Conservation (phyloP, 306 rosid species). For the Mucuna pruriens region DNA sequence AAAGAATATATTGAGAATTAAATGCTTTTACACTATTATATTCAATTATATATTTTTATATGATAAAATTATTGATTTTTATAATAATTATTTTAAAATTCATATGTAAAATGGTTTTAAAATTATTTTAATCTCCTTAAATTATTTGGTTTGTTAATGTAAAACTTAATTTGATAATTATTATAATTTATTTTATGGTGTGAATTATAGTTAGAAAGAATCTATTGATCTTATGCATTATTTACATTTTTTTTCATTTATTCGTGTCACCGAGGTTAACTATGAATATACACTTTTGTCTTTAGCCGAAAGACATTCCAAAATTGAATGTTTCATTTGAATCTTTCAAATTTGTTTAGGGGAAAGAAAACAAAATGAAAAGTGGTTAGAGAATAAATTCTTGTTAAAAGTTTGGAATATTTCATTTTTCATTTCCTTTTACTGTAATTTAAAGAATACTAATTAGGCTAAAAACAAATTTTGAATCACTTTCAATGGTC, state of each 20-base stretch:
- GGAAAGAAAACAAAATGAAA: background rate
- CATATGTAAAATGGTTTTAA: too few relatives aligned
- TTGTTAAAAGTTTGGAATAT: slow-evolving; percentile 3
- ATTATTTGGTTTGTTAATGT: background rate
- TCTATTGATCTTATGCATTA: background rate
- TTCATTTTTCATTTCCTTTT: slow-evolving; percentile 20
- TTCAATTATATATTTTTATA: too few relatives aligned
- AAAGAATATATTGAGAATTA: too few relatives aligned
- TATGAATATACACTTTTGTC: slow-evolving; percentile 4
- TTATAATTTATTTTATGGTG: background rate
- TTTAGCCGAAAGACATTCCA: background rate
- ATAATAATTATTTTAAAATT: too few relatives aligned
- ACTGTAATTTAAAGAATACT: background rate
- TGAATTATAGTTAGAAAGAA: background rate
- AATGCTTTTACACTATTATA: too few relatives aligned
- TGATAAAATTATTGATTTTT: background rate
- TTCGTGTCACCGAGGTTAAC: background rate
- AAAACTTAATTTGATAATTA: background rate
- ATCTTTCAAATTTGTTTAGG: background rate
- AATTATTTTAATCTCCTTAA: background rate
- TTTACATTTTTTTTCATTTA: background rate
- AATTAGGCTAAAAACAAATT: slow-evolving; percentile 8
- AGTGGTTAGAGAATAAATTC: slow-evolving; percentile 3
- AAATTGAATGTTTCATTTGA: slow-evolving; percentile 31
- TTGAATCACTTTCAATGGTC: slow-evolving; percentile 19